Conservation (phyloP, 164 flowering plant genomes). For the Stephania japonica region DNA sequence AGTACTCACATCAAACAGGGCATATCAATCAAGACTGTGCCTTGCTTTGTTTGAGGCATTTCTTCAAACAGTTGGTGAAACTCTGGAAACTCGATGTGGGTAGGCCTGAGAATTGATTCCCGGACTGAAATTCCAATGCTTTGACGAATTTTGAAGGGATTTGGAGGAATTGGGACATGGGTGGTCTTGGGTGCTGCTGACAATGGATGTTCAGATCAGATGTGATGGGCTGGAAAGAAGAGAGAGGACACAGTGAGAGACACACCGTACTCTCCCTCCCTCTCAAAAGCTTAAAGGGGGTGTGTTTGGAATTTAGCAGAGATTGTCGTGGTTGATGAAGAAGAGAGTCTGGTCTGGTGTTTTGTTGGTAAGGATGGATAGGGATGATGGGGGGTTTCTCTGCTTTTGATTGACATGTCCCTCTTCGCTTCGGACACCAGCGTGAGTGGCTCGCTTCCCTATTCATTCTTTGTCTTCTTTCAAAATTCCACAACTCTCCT, state of each 20-base stretch:
- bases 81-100: neutral
- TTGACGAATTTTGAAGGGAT: neutral
- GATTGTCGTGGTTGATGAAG: neutral
- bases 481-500: too few species aligned
- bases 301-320: neutral
- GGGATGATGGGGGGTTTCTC: neutral
- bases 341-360: neutral
- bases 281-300: neutral
- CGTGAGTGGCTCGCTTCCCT: neutral
- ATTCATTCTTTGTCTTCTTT: neutral
- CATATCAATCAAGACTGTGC: too few species aligned
- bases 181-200: neutral
- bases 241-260: neutral
- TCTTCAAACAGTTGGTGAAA: neutral
- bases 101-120: neutral
- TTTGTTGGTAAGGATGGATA: neutral
- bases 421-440: neutral
- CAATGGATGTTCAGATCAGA: neutral
- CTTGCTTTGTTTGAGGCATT: neutral
- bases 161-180: neutral
- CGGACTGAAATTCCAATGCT: neutral
- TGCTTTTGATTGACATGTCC: neutral
- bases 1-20: too few species aligned
- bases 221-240: conserved; percentile 4
- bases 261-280: neutral